Evolutionary conservation across 1,284 basidiomycete species (phyloP).

Genomic region (Phellopilus nigrolimitatus): DNA sequence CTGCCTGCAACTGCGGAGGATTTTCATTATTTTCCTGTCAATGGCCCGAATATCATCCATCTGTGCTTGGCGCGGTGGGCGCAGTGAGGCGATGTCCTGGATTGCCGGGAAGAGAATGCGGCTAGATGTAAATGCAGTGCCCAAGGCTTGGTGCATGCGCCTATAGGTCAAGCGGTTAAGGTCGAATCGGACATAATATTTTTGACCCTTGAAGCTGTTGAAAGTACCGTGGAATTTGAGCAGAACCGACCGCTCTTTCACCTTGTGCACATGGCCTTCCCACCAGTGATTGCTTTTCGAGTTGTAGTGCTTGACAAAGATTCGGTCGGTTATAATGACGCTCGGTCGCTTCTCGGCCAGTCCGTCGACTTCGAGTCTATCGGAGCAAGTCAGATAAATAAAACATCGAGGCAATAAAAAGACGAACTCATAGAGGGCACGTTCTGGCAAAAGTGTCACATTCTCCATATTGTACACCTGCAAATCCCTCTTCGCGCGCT

Average conservation of each 20-base stretch:
- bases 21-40: conserved; percentile 48
- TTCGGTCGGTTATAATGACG: conserved; percentile 48
- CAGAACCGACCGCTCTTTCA: conserved; percentile 35
- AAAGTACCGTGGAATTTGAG: conserved; percentile 42
- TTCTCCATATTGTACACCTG: conserved; percentile 39
- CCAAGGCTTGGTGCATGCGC: conserved; percentile 54
- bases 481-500: conserved; percentile 41
- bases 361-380: conserved; percentile 43
- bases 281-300: conserved; percentile 26
- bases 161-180: conserved; percentile 45
- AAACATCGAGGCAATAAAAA: not conserved
- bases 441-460: conserved; percentile 32
- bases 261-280: conserved; percentile 42
- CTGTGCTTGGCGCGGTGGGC: conserved; percentile 37
- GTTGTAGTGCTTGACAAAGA: conserved; percentile 33
- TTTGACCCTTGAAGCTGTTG: conserved; percentile 35
- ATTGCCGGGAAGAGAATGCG: conserved; percentile 43
- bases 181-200: conserved; percentile 45
- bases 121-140: conserved; percentile 31
- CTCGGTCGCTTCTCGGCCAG: conserved; percentile 46
- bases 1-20: conserved; percentile 47
- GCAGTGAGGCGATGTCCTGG: conserved; percentile 27
- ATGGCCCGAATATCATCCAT: conserved; percentile 24
- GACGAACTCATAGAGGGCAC: conserved; percentile 25
- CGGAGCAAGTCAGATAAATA: not conserved